Percentiles rank a stretch among this genome's conserved stretches.
phyloP scores from a whole-genome alignment of 2,329 filamentous ascomycete species.

The Tricladium varicosporioides region DNA sequence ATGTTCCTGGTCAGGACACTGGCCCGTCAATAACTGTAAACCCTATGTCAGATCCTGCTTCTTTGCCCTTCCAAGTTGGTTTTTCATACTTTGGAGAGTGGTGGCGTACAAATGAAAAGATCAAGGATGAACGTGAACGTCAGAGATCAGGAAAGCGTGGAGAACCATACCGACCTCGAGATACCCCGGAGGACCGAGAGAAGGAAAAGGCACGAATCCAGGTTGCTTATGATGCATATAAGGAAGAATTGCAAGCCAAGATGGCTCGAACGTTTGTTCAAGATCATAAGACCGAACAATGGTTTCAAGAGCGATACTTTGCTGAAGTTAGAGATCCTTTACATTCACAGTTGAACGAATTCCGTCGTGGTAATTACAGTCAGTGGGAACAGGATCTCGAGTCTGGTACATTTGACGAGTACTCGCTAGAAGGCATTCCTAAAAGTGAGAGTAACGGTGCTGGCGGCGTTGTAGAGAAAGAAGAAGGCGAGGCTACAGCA shows the following conservation, averaged over 20 bases:
- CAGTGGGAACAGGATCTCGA: constrained; percentile 91
- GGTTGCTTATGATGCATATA: constrained; percentile 63
- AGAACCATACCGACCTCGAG: constrained; percentile 60
- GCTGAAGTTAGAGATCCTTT: constrained; percentile 76
- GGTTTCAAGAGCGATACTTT: constrained; percentile 95
- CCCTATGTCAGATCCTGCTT: constrained; percentile 69
- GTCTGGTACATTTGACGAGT: constrained; percentile 85
- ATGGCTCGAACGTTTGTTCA: constrained; percentile 90
- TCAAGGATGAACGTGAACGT: constrained; percentile 78
- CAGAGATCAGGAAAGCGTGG: constrained; percentile 66
- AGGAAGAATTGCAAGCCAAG: constrained; percentile 66
- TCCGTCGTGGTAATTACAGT: constrained; percentile 72
- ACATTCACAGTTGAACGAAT: constrained; percentile 73
- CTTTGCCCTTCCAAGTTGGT: constrained; percentile 75
- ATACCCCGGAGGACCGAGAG: constrained; percentile 70
- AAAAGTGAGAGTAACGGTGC: constrained; percentile 89
- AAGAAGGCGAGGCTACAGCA: constrained; percentile 90
- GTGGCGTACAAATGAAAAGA: constrained; percentile 80
- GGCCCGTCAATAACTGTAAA: constrained; percentile 54
- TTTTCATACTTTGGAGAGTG: constrained; percentile 86
- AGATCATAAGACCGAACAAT: constrained; percentile 92
- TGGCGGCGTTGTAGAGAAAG: constrained; percentile 84
- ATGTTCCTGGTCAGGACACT: constrained; percentile 71
- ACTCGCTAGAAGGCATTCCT: constrained; percentile 88
- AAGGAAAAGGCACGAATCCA: constrained; percentile 79